phyloP scores from a whole-genome alignment of 1,284 basidiomycete genomes.

The Cutaneotrichosporon spelunceum region DNA sequence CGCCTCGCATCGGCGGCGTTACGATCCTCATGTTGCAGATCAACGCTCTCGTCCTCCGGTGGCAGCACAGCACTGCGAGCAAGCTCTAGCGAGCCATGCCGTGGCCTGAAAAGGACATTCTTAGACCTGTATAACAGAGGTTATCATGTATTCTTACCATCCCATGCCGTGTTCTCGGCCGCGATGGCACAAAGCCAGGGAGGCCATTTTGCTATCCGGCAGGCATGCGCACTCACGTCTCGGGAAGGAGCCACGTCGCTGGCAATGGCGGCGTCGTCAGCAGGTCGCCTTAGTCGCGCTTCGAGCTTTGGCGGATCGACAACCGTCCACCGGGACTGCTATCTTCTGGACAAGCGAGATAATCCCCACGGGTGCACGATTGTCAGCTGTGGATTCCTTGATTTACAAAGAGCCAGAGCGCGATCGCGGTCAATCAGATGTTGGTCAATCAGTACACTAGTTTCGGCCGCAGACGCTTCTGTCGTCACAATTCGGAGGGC shows the following conservation, averaged over 20 bases:
- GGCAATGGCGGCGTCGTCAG: too few species aligned
- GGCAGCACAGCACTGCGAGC: background rate
- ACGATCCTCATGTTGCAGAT: conserved; percentile 31
- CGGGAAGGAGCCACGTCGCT: too few species aligned
- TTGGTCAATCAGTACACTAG: background rate
- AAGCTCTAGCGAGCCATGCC: background rate
- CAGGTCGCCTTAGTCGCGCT: too few species aligned
- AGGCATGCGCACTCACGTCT: too few species aligned
- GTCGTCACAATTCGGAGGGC: too few species aligned
- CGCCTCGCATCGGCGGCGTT: conserved; percentile 27
- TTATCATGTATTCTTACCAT: background rate
- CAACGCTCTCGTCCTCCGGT: conserved; percentile 27
- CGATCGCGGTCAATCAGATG: background rate
- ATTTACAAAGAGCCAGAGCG: background rate
- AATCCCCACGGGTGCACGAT: background rate
- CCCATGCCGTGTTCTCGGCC: background rate
- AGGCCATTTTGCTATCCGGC: too few species aligned
- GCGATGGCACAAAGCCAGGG: background rate
- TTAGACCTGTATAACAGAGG: background rate
- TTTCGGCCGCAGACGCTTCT: too few species aligned
- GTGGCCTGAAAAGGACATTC: background rate
- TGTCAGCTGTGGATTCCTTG: too few species aligned
- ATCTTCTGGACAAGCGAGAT: background rate
- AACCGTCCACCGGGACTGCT: background rate
- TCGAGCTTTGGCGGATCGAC: too few species aligned